These are phyloP conservation scores for Aspergillus ochraceus DNA, from an alignment of 2,329 filamentous ascomycete species.

Conservation along the genomic window DNA sequence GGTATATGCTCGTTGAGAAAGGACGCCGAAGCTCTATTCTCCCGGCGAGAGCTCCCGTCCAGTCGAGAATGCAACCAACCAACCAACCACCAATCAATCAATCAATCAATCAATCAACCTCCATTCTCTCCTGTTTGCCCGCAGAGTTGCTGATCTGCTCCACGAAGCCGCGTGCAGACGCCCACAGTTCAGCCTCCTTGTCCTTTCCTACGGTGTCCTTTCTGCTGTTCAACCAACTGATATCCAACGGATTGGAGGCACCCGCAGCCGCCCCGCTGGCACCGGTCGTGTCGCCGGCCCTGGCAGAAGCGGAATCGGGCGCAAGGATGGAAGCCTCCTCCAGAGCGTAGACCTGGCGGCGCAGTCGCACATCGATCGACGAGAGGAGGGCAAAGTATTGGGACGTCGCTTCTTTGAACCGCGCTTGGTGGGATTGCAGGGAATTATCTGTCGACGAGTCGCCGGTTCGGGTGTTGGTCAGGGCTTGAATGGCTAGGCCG, in stretches of 20 bases:
- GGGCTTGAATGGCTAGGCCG: slow-evolving; percentile 62
- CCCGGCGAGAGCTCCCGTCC: neutral
- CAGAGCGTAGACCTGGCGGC: slow-evolving; percentile 73
- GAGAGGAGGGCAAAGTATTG: slow-evolving; percentile 74
- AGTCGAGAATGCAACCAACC: neutral
- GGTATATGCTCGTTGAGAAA: neutral
- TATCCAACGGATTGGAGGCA: slow-evolving; percentile 64
- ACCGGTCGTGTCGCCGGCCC: slow-evolving; percentile 29
- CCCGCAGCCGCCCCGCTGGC: slow-evolving; percentile 29
- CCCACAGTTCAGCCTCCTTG: slow-evolving; percentile 81
- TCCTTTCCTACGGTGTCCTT: slow-evolving; percentile 78
- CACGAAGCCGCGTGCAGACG: slow-evolving; percentile 58
- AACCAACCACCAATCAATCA: too few relatives aligned
- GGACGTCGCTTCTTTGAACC: slow-evolving; percentile 56
- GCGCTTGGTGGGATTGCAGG: slow-evolving; percentile 57
- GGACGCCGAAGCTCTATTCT: neutral
- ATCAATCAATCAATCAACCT: slow-evolving; percentile 39
- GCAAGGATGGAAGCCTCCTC: slow-evolving; percentile 77
- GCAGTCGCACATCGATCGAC: slow-evolving; percentile 70
- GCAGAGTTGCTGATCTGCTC: slow-evolving; percentile 35
- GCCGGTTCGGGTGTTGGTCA: slow-evolving; percentile 53
- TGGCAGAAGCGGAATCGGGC: slow-evolving; percentile 38
- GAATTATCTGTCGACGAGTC: slow-evolving; percentile 38
- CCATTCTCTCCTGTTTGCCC: slow-evolving; percentile 35
- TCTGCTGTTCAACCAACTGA: slow-evolving; percentile 85